Evolutionary conservation across 2,329 filamentous ascomycete species (phyloP).

Genomic region (Apiospora kogelbergensis): DNA sequence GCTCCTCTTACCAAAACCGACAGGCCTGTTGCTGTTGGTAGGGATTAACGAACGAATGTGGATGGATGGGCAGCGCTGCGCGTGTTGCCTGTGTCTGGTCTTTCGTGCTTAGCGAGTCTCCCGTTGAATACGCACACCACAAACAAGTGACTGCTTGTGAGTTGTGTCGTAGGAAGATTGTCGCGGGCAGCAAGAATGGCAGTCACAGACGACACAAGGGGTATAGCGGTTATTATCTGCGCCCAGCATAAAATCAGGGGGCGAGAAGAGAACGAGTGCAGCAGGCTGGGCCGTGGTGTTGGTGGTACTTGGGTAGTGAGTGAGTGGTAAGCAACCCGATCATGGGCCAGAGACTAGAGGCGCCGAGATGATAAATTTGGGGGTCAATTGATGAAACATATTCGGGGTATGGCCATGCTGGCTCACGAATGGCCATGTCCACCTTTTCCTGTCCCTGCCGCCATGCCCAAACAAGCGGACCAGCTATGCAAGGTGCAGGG

Average conservation of each 20-base stretch:
- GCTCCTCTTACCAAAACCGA: background rate
- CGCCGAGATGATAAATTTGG: constrained; percentile 7
- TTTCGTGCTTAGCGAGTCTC: background rate
- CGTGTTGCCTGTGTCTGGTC: background rate
- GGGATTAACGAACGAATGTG: background rate
- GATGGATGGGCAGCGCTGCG: background rate
- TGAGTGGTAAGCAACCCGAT: background rate
- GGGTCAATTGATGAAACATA: constrained; percentile 8
- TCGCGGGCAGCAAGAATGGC: background rate
- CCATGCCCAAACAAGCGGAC: constrained; percentile 7
- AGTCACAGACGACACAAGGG: constrained; percentile 4
- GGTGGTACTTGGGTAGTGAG: background rate
- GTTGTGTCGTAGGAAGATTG: background rate
- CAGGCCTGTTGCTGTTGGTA: background rate
- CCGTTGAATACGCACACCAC: background rate
- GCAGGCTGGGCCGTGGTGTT: background rate
- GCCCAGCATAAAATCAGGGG: background rate
- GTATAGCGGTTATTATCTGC: constrained; percentile 2
- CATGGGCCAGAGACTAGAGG: background rate
- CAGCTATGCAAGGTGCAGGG: constrained; percentile 19
- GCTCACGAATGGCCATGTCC: background rate
- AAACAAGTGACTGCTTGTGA: background rate
- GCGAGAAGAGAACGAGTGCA: background rate
- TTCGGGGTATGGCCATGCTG: background rate
- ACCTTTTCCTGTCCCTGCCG: constrained; percentile 1